These are phyloP conservation scores for Pseudonitzschia multistriata DNA, from an alignment of 108 stramenopile species.

Conservation along the genomic window DNA sequence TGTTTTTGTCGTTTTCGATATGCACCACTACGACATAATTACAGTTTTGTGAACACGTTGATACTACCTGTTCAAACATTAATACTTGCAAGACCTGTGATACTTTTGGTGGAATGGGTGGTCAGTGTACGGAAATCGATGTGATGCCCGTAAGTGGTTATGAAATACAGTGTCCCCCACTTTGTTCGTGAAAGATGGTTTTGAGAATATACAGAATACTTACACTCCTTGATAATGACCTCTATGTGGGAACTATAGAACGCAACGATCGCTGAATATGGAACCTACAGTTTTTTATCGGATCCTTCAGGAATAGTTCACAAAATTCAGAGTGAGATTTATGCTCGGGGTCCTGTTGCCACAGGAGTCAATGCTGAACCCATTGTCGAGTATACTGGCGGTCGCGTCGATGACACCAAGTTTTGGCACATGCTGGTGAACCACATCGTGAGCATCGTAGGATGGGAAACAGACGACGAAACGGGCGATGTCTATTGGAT, in stretches of 20 bases:
- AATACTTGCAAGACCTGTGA: conserved; percentile 80
- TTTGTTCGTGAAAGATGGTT: background rate
- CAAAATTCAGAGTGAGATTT: conserved; percentile 90
- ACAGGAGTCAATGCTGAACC: conserved; percentile 75
- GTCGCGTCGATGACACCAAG: conserved; percentile 53
- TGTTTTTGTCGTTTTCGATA: background rate
- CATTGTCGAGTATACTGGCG: conserved; percentile 70
- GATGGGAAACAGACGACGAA: conserved; percentile 65
- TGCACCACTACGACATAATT: too few species aligned
- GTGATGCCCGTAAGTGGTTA: conserved; percentile 6
- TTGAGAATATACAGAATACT: background rate
- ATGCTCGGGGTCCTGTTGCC: conserved; percentile 70
- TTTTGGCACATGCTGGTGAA: conserved; percentile 39
- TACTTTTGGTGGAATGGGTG: conserved; percentile 42
- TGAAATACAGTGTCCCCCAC: conserved; percentile 33
- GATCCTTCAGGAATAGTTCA: conserved; percentile 43
- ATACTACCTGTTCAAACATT: conserved; percentile 64
- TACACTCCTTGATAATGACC: background rate
- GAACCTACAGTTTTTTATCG: conserved; percentile 62
- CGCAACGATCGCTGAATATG: conserved; percentile 89
- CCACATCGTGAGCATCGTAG: conserved; percentile 84
- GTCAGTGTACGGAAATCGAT: conserved; percentile 54
- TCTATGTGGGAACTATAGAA: conserved; percentile 35
- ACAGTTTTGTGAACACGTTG: conserved; percentile 63
- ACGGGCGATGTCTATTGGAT: conserved; percentile 81